phyloP scores from a whole-genome alignment of 768 basidiomycete genomes.

The Wakefieldia striispora region DNA sequence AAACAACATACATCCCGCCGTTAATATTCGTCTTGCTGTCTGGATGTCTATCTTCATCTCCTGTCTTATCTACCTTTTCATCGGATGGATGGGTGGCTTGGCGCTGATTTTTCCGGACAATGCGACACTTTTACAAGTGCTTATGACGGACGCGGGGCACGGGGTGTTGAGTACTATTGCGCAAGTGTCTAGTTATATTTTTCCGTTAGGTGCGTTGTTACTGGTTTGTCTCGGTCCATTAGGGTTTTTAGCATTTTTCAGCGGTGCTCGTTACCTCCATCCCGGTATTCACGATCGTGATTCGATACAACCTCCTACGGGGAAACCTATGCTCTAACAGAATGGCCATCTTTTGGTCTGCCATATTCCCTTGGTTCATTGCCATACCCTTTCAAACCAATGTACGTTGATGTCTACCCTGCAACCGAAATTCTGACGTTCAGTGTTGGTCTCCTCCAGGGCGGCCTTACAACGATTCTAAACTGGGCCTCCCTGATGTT shows the following conservation, averaged over 20 bases:
- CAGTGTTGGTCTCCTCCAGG: slow-evolving; percentile 1
- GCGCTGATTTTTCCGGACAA: slow-evolving; percentile 7
- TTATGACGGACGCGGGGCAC: slow-evolving; percentile 5
- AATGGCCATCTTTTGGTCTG: slow-evolving; percentile 24
- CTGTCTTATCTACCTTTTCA: slow-evolving; percentile 22
- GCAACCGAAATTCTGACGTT: neutral
- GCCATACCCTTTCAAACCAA: slow-evolving; percentile 26
- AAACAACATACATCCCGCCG: slow-evolving; percentile 21
- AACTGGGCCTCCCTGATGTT: slow-evolving; percentile 27
- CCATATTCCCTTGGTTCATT: slow-evolving; percentile 22
- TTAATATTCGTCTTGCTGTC: slow-evolving; percentile 21
- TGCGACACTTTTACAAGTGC: slow-evolving; percentile 18
- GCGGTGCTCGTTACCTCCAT: slow-evolving; percentile 26
- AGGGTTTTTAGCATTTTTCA: neutral
- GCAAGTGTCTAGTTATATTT: slow-evolving; percentile 17
- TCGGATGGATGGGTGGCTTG: slow-evolving; percentile 23
- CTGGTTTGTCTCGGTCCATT: neutral
- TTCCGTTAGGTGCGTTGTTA: slow-evolving; percentile 16
- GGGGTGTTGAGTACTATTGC: slow-evolving; percentile 6
- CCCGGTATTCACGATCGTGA: slow-evolving; percentile 23
- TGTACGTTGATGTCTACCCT: slow-evolving; percentile 4
- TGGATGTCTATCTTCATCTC: slow-evolving; percentile 24
- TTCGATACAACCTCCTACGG: slow-evolving; percentile 25
- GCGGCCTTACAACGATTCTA: slow-evolving; percentile 14
- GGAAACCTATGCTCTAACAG: slow-evolving; percentile 24